Evolutionary conservation across 2,329 filamentous ascomycete species (phyloP), one percentile per base, ranked within the genome.

Genomic region (Penicillium sp.): DNA sequence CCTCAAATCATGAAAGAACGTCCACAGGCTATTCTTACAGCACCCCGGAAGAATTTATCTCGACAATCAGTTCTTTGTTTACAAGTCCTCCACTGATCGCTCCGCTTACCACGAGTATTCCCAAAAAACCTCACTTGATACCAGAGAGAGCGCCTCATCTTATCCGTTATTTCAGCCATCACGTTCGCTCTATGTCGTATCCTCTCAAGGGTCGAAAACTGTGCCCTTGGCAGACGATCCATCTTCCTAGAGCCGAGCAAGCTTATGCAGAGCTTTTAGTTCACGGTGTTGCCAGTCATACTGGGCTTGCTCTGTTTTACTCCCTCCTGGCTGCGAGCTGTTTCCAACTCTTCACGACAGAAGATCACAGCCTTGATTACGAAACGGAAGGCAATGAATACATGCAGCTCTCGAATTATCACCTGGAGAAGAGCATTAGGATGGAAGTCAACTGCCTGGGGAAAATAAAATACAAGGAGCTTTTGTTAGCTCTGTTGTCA

Each of bases 391-490:
- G 18, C 22, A 14, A 27, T 1, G 8, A 36, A 36, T 62, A 49
- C 53, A 39, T 55, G 34, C 24, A 39, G 5, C 38, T 58, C 8
- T 53, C 59, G 3, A 55, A 51, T 22, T 42, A 55, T 11, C 54
- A 64, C 31, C 56, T 66, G 21, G 49, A 64, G 32, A 18, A 43
- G 24, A 60, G 61, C 11, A 38, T 68, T 8, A 43, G 59, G 29
- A 34, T 57, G 16, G 66, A 68, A 43, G 18, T 18, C 18, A 18
- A 51, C 56, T 11, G 34, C 49, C 9, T 54, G 5, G 34, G 34
- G 14, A 60, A 56, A 46, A 59, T 59, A 3, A 68, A 67, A 50
- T 70, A 70, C 34, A 70, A 70, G 52, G 64, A 70, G 38, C 57
- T 66, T 34, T 57, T 69, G 6, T 64, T 65, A 54, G 61, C 63